Evolutionary conservation across 352 stramenopile genomes (phyloP).

Genomic region (Saprolegnia diclina): DNA sequence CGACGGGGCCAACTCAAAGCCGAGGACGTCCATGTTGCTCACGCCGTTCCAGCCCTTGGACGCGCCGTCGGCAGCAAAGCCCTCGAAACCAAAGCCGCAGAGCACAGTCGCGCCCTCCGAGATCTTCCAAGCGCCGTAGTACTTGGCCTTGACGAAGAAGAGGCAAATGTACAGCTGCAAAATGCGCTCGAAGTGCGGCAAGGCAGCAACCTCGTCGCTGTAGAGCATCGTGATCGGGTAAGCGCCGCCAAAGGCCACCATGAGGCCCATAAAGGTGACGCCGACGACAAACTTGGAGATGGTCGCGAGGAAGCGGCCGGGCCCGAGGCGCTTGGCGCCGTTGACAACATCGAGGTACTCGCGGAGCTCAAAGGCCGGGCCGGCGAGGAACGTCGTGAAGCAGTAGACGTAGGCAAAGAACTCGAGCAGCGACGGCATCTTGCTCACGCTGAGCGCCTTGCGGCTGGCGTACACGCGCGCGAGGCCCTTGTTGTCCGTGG

Average conservation of each 20-base stretch:
- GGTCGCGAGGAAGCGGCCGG: conserved; percentile 50
- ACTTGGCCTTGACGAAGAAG: conserved; percentile 90
- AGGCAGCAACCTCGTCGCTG: conserved; percentile 37
- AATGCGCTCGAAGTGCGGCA: conserved; percentile 59
- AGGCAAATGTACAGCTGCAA: conserved; percentile 86
- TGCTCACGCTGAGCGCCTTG: conserved; percentile 58
- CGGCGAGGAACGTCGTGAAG: conserved; percentile 93
- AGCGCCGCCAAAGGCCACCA: conserved; percentile 42
- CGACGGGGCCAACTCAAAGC: conserved; percentile 91
- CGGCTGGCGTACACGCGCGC: conserved; percentile 29
- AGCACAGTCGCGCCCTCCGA: conserved; percentile 76
- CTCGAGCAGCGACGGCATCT: conserved; percentile 88
- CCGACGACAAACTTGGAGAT: conserved; percentile 77
- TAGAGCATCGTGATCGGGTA: conserved; percentile 53
- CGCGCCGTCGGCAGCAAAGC: conserved; percentile 85
- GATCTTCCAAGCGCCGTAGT: conserved; percentile 96
- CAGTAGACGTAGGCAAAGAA: conserved; percentile 96
- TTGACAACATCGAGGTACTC: conserved; percentile 85
- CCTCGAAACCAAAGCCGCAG: conserved; percentile 90
- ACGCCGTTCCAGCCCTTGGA: conserved; percentile 90
- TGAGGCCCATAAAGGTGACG: conserved; percentile 51
- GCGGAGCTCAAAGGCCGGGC: conserved; percentile 92
- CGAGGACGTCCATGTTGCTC: conserved; percentile 95
- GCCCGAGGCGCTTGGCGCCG: conserved; percentile 49
- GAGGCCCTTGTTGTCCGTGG: conserved; percentile 28